Conservation (phyloP, 768 basidiomycete genomes). For the Candolleomyces eurysporus region DNA sequence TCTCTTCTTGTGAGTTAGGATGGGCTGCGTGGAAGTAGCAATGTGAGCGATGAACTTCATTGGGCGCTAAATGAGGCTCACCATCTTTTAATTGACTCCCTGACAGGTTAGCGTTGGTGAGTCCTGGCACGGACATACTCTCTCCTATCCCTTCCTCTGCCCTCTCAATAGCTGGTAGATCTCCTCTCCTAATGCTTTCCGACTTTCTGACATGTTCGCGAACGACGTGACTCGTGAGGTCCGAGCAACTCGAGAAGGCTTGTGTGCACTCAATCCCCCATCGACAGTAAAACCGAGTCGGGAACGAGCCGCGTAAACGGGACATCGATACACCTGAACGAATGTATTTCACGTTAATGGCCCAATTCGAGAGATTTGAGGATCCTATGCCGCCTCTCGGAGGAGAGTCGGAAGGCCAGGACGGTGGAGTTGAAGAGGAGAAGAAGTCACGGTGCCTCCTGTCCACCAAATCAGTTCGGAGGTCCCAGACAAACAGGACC, state of each 20-base stretch:
- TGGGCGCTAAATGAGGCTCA: background rate
- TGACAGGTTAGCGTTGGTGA: conserved; percentile 1
- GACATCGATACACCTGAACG: background rate
- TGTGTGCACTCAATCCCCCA: conserved; percentile 53
- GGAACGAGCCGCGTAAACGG: background rate
- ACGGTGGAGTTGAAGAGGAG: no score
- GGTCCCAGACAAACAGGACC: no score
- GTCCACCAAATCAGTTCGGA: no score
- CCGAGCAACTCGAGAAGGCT: conserved; percentile 34
- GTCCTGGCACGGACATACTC: conserved; percentile 23
- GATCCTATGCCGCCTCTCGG: no score
- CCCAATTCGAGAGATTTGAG: no score
- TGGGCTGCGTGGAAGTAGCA: background rate
- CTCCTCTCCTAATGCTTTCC: conserved; percentile 41
- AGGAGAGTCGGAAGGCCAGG: no score
- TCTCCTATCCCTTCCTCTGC: conserved; percentile 46
- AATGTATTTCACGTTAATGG: no score
- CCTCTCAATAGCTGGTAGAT: conserved; percentile 42
- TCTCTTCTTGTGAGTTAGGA: background rate
- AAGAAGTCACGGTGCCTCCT: no score
- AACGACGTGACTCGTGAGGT: conserved; percentile 45
- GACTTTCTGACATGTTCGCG: conserved; percentile 45
- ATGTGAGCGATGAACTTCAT: no score
- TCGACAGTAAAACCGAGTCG: conserved; percentile 31
- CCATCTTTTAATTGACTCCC: background rate